Percentiles rank a stretch among this genome's conserved stretches.
phyloP scores from a whole-genome alignment of 2,329 filamentous ascomycete species.

The Aureobasidium zeae region DNA sequence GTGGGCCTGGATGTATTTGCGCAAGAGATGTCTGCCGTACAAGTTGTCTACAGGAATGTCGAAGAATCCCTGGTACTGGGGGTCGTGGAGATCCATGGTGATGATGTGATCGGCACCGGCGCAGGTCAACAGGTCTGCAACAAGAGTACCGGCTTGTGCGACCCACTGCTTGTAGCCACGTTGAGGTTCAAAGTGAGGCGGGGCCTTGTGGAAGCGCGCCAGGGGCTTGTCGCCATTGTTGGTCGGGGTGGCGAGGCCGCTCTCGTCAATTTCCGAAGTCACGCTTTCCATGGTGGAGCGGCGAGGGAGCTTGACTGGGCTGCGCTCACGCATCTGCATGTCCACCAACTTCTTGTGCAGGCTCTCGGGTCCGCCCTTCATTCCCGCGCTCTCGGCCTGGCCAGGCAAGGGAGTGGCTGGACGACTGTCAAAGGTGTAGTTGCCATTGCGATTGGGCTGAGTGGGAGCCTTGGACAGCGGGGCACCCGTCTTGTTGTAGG shows the following conservation, averaged over 20 bases:
- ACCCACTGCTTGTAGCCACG: slow-evolving; percentile 98
- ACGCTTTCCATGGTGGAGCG: slow-evolving; percentile 25
- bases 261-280: slow-evolving; percentile 22
- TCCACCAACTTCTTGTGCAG: slow-evolving; percentile 67
- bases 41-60: slow-evolving; percentile 98
- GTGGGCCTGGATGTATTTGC: slow-evolving; percentile 63
- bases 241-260: slow-evolving; percentile 14
- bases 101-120: slow-evolving; percentile 95
- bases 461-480: slow-evolving; percentile 63
- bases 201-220: slow-evolving; percentile 39
- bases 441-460: slow-evolving; percentile 43
- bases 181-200: slow-evolving; percentile 61
- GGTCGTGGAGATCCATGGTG: slow-evolving; percentile 93
- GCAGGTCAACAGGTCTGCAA: slow-evolving; percentile 89
- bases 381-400: slow-evolving; percentile 54
- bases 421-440: slow-evolving; percentile 81
- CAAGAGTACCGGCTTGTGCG: slow-evolving; percentile 87
- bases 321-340: slow-evolving; percentile 50
- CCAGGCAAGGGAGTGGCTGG: slow-evolving; percentile 75
- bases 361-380: slow-evolving; percentile 58
- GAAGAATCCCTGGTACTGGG: slow-evolving; percentile 97
- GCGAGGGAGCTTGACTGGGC: slow-evolving; percentile 12
- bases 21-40: slow-evolving; percentile 68
- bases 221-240: slow-evolving; percentile 50
- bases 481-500: slow-evolving; percentile 91